Evolutionary conservation across 495 filamentous ascomycete genomes (phyloP).

Genomic region (Podospora australis): DNA sequence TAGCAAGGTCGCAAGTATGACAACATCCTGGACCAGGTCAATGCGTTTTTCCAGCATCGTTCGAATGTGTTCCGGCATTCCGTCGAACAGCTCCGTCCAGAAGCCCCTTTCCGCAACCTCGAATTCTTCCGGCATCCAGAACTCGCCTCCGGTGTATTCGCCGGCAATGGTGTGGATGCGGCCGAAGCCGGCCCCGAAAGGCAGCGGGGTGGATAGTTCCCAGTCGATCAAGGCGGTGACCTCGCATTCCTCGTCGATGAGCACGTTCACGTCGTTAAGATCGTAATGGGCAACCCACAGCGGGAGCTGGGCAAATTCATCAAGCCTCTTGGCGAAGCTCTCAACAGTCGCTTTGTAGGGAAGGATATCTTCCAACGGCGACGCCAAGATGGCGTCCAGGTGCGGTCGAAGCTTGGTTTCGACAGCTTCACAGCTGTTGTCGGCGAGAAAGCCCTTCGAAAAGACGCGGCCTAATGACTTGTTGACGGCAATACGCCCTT

Average conservation of each 20-base stretch:
- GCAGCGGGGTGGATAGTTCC: neutral
- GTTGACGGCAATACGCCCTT: slow-evolving; percentile 8
- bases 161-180: slow-evolving; percentile 11
- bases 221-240: neutral
- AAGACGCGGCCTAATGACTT: slow-evolving; percentile 6
- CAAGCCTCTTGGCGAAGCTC: neutral
- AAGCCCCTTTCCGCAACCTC: slow-evolving; percentile 8
- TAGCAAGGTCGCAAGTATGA: slow-evolving; percentile 4
- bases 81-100: slow-evolving; percentile 9
- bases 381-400: slow-evolving; percentile 1
- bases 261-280: neutral
- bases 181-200: slow-evolving; percentile 1
- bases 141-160: slow-evolving; percentile 8
- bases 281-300: slow-evolving; percentile 4
- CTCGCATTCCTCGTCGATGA: neutral
- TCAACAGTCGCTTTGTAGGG: neutral
- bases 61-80: slow-evolving; percentile 4
- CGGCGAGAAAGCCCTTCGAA: slow-evolving; percentile 3
- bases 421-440: slow-evolving; percentile 1
- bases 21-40: slow-evolving; percentile 9
- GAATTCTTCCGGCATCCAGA: slow-evolving; percentile 13
- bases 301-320: slow-evolving; percentile 3
- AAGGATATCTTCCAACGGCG: neutral
- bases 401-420: slow-evolving; percentile 1
- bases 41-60: slow-evolving; percentile 4